Evolutionary conservation across 129 eudicot genomes (phyloP).

Genomic region (Flaveria ramosissima): DNA sequence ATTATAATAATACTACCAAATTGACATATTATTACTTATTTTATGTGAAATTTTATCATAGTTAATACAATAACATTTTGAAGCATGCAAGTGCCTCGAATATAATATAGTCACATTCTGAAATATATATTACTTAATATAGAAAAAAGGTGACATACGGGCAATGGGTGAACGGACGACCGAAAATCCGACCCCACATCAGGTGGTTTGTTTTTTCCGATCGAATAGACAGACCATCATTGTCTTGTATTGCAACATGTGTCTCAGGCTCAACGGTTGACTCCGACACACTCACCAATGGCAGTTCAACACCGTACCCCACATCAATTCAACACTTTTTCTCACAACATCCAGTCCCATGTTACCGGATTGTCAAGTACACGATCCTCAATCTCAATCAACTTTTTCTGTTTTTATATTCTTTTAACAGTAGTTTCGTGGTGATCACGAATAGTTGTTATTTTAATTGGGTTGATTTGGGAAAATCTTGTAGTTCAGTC

Average conservation of each 20-base stretch:
- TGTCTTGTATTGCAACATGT: background rate
- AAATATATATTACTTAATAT: too few species aligned
- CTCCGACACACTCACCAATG: background rate
- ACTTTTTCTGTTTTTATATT: too few species aligned
- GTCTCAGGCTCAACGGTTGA: background rate
- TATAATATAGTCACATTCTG: too few species aligned
- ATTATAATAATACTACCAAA: too few species aligned
- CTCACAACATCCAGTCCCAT: background rate
- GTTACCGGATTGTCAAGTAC: background rate
- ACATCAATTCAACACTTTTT: background rate
- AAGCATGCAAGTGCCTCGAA: too few species aligned
- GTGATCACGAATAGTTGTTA: too few species aligned
- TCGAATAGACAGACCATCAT: background rate
- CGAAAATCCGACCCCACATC: background rate
- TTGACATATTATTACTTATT: too few species aligned
- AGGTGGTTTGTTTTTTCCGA: background rate
- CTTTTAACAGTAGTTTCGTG: rapidly evolving
- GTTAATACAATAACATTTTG: too few species aligned
- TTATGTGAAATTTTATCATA: too few species aligned
- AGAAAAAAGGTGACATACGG: background rate
- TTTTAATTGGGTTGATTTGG: too few species aligned
- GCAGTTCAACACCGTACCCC: background rate
- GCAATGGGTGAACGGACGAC: background rate
- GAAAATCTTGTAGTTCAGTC: too few species aligned
- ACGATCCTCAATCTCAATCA: too few species aligned